Evolutionary conservation across 306 rosid species (phyloP), one percentile per base, ranked within the genome.

Genomic region (Gastrolobium villosum): DNA sequence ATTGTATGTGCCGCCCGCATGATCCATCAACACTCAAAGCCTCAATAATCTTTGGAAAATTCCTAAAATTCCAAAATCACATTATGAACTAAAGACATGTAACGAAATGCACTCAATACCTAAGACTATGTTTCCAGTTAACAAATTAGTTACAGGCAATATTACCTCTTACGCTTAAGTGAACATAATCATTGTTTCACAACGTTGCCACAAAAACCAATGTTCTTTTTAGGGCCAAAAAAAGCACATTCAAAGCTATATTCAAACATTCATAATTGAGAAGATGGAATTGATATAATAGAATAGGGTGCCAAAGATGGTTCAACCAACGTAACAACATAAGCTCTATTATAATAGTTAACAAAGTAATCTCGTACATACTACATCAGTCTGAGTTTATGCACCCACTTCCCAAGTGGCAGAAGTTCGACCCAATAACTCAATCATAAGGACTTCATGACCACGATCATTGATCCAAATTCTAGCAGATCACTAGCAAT

Each of bases 21-120:
- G 86, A 87, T 70, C 99, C 99, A 79, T 95, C 99, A 75, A 86
- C 97, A 74, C 99, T 95, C 79, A 95, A 87, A 28, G 90, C 87
- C 75, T 90, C 99, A 32, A 92, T 84, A 61, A 95, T 84, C 84
- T 70, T 88, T 7, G 99, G 99, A 79, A 65, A 54, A 62, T 95
- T 92, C 95, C 99, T 95, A 60, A 79, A 77, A 63, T 81, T 44
- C 41, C 65, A 59, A 40, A 70, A 74, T 37, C 34, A 70, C 54
- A 76, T 65, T 46, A 88, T 77, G 39, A 85, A 68, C 66, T 54
- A 74, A 62, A 77, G 70, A 60, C 31, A 63, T 36, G 54, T 6
- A 76, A 57, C 15, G 68, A 72, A 84, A 84, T 40, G 80, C 72
- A 75, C 62, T 9, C 6, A 37, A 61, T 15, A 37, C 35, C 15